Percentiles rank a stretch among this genome's conserved stretches.
Evolutionary conservation across 345 rosid genomes (phyloP).

Genomic region (Melaleuca alternifolia): DNA sequence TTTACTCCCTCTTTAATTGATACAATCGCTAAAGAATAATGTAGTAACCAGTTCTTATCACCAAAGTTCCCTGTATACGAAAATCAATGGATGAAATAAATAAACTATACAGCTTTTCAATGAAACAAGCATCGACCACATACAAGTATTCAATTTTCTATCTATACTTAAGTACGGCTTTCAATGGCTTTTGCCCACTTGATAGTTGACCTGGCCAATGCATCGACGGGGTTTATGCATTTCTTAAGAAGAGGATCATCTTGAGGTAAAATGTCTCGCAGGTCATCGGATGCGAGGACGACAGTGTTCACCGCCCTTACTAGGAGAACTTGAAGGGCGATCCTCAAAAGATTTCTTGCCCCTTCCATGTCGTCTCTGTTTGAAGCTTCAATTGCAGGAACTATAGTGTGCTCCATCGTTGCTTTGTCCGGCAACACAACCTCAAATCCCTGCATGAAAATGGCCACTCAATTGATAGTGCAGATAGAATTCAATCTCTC

Average conservation of each 20-base stretch:
- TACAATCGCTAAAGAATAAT: not conserved
- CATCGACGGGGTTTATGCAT: slow-evolving; percentile 33
- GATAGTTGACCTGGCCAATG: slow-evolving; percentile 33
- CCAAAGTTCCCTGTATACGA: not conserved
- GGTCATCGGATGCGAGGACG: slow-evolving; percentile 27
- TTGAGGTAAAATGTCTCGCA: slow-evolving; percentile 21
- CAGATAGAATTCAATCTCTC: not conserved
- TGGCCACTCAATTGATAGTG: not conserved
- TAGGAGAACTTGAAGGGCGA: slow-evolving; percentile 41
- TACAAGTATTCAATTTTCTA: not conserved
- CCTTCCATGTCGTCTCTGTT: slow-evolving; percentile 38
- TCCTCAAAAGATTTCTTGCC: slow-evolving; percentile 35
- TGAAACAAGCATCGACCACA: not conserved
- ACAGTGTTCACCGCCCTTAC: slow-evolving; percentile 39
- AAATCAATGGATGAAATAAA: not conserved
- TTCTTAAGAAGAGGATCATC: slow-evolving; percentile 46
- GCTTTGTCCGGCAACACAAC: slow-evolving; percentile 41
- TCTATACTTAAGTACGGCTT: slow-evolving; percentile 5
- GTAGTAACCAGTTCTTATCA: not conserved
- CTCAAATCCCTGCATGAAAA: slow-evolving; percentile 30
- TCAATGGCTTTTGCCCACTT: slow-evolving; percentile 23
- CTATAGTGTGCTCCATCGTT: slow-evolving; percentile 30
- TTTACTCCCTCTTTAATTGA: not conserved
- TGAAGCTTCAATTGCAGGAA: slow-evolving; percentile 35
- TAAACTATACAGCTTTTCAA: not conserved